Evolutionary conservation across 192 early-diverging fungal species (phyloP), one percentile per base, ranked within the genome.

Genomic region (Umbelopsis isabellina): DNA sequence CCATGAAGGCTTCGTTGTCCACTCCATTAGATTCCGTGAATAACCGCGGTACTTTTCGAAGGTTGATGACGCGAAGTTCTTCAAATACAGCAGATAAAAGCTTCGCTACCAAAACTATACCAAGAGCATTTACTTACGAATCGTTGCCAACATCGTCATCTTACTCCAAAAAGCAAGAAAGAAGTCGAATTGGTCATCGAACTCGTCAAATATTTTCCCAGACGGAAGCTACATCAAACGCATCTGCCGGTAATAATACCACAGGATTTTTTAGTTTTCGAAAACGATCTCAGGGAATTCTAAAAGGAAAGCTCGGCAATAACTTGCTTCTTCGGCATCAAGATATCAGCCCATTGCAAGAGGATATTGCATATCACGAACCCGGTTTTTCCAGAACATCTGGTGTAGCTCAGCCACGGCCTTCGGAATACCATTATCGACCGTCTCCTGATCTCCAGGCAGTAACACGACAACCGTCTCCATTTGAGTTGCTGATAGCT

Each of bases 401-500:
- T 41, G 30, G 21, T 5, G 15, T 12, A 8, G 3, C 55, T 7
- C 30, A 23, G 18, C 27, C 55, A 35, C 55, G 55, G 37, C 55
- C 55, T 33, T 61, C 55, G 3, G 55, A 61, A 35, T 61, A 61
- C 16, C 55, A 35, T 35, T 61, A 33, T 18, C 25, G 55, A 4
- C 55, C 55, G 4, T 13, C 27, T 35, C 13, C 55, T 61, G 16
- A 11, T 0, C 13, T 25, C 21, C 15, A 25, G 18, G 25, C 27
- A n/a, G 55, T 18, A 41, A 41, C 5, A 25, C 55, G 25, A 13
- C 55, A 33, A n/a, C 55, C 55, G 12, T 61, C 55, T 6, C 18
- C 55, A 2, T 61, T 61, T 61, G 55, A 61, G 16, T 35, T 61
- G 33, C 55, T 61, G 18, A 61, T 61, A 35, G 30, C 55, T 18